These are phyloP conservation scores for Sporisorium sorghi DNA, from an alignment of 1,284 basidiomycete species.

Conservation along the genomic window DNA sequence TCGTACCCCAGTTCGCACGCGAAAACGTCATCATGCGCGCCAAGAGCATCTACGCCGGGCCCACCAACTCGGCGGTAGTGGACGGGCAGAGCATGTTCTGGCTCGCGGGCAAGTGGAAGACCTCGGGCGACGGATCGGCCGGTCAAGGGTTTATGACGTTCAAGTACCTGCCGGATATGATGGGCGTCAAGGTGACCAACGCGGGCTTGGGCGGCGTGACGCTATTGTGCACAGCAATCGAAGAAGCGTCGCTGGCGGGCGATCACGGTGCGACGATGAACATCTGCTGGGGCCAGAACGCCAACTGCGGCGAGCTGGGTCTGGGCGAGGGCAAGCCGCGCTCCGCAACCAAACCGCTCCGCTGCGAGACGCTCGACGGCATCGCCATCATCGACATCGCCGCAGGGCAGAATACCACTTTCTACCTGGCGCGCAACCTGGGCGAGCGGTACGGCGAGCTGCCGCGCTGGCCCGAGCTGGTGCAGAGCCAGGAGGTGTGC, in stretches of 20 bases:
- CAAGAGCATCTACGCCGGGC: constrained; percentile 79
- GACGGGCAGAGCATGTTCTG: constrained; percentile 85
- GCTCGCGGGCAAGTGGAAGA: constrained; percentile 80
- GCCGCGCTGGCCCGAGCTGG: constrained; percentile 69
- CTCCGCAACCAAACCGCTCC: constrained; percentile 85
- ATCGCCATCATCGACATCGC: constrained; percentile 84
- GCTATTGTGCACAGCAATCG: constrained; percentile 81
- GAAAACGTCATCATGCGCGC: constrained; percentile 78
- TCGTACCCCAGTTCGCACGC: constrained; percentile 63
- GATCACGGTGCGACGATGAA: constrained; percentile 79
- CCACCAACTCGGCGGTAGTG: constrained; percentile 83
- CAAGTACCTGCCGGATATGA: constrained; percentile 63
- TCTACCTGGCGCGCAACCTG: constrained; percentile 78
- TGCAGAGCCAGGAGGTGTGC: constrained; percentile 79
- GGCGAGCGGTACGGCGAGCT: constrained; percentile 59
- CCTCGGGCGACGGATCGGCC: constrained; percentile 82
- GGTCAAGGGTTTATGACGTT: constrained; percentile 55
- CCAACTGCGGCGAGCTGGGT: constrained; percentile 81
- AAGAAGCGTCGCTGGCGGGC: constrained; percentile 70
- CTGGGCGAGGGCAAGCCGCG: constrained; percentile 82
- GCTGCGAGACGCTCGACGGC: constrained; percentile 78
- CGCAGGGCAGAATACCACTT: constrained; percentile 84
- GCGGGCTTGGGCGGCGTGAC: constrained; percentile 87
- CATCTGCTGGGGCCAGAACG: constrained; percentile 85
- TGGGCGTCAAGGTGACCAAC: constrained; percentile 67